These are phyloP conservation scores for Ambrosia artemisiifolia DNA, from an alignment of 129 eudicot genomes.

Conservation along the genomic window DNA sequence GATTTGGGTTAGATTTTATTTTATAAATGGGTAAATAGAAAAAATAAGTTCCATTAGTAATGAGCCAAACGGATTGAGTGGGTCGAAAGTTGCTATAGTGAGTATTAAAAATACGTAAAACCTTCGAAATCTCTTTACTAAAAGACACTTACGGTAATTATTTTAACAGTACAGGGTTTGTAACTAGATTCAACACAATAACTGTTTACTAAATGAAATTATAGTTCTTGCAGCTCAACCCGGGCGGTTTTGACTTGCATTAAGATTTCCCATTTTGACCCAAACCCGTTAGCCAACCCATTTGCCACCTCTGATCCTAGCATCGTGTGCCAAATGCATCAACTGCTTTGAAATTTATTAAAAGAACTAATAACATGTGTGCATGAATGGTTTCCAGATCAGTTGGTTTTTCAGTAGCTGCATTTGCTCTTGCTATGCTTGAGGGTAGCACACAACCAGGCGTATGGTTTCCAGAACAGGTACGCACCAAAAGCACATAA, in stretches of 20 bases:
- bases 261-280: too few relatives aligned
- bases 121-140: not conserved
- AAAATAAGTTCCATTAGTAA: not conserved
- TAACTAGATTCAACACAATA: not conserved
- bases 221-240: too few relatives aligned
- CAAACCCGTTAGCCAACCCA: not conserved
- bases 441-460: constrained; percentile 97
- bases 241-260: too few relatives aligned
- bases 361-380: not conserved
- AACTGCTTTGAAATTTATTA: not conserved
- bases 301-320: not conserved
- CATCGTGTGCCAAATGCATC: not conserved
- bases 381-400: constrained; percentile 52
- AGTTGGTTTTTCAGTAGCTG: constrained; percentile 78
- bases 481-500: constrained; percentile 27
- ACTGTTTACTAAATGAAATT: too few relatives aligned
- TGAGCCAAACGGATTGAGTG: not conserved
- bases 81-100: not conserved
- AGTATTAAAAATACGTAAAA: not conserved
- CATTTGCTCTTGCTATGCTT: constrained; percentile 85
- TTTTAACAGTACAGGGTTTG: not conserved
- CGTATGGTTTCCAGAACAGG: constrained; percentile 99
- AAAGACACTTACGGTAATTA: too few relatives aligned
- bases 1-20: not conserved
- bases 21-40: not conserved